Conservation (phyloP, 2,329 filamentous ascomycete species). For the Arthrobotrys conoides region DNA sequence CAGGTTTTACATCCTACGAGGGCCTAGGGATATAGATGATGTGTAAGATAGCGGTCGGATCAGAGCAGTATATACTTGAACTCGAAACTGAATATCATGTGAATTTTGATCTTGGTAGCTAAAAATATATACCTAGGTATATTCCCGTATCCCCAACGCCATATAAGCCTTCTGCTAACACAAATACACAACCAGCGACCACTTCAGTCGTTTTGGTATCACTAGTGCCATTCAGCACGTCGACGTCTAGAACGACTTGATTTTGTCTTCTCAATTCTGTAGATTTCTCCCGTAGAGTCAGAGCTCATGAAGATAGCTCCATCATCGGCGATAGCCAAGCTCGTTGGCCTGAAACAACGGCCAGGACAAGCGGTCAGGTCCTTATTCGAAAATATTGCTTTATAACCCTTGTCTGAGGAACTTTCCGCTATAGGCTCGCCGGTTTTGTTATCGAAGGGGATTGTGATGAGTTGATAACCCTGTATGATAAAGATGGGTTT, state of each 20-base stretch:
- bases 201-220: background rate
- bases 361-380: constrained; percentile 31
- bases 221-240: background rate
- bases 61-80: too few species aligned
- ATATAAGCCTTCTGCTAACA: too few species aligned
- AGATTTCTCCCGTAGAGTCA: constrained; percentile 48
- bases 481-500: constrained; percentile 1
- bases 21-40: too few species aligned
- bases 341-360: constrained; percentile 45
- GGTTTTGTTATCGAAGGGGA: constrained; percentile 32
- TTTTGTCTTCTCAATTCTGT: constrained; percentile 18
- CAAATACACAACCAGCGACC: background rate
- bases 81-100: too few species aligned
- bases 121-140: too few species aligned
- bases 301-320: constrained; percentile 43
- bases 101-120: too few species aligned
- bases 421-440: constrained; percentile 21
- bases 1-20: too few species aligned
- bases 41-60: too few species aligned
- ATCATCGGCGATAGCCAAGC: constrained; percentile 23
- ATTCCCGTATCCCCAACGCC: too few species aligned
- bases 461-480: constrained; percentile 50
- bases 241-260: too few species aligned
- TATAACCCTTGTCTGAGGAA: constrained; percentile 30
- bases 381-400: constrained; percentile 35